These are phyloP conservation scores for Canavalia gladiata DNA, from an alignment of 306 rosid genomes.

Conservation along the genomic window DNA sequence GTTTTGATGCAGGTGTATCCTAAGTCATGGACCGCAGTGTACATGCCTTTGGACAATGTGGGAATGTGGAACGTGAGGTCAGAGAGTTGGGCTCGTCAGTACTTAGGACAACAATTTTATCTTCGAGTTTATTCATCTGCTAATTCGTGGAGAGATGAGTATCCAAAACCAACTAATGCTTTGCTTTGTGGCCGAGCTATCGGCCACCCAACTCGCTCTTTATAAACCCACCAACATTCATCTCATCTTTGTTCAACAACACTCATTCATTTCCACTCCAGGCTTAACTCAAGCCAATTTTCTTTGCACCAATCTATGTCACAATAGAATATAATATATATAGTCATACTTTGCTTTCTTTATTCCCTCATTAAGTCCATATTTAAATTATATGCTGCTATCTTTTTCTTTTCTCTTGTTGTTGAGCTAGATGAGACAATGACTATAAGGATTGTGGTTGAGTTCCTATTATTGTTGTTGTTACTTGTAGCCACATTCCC, in stretches of 20 bases:
- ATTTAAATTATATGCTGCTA: not conserved
- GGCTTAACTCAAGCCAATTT: slow-evolving; percentile 57
- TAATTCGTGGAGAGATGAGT: slow-evolving; percentile 93
- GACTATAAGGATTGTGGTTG: not conserved
- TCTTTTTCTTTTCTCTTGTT: not conserved
- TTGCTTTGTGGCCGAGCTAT: slow-evolving; percentile 70
- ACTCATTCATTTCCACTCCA: slow-evolving; percentile 10
- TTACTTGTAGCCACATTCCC: not conserved
- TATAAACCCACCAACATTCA: not conserved
- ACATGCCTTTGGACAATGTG: slow-evolving; percentile 91
- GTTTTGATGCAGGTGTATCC: slow-evolving; percentile 74
- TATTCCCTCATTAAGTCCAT: too few relatives aligned
- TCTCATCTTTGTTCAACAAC: not conserved
- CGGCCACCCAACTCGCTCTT: slow-evolving; percentile 44
- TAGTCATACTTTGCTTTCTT: too few relatives aligned
- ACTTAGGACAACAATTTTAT: slow-evolving; percentile 86
- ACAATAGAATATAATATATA: not conserved
- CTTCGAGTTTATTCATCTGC: slow-evolving; percentile 84
- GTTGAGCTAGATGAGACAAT: not conserved
- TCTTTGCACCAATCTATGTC: not conserved
- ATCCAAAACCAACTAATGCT: slow-evolving; percentile 84
- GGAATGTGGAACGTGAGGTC: slow-evolving; percentile 96
- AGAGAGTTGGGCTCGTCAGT: slow-evolving; percentile 82
- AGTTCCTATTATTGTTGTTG: not conserved
- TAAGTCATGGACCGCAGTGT: slow-evolving; percentile 85